These are phyloP conservation scores for Orbilia javanica DNA, from an alignment of 2,329 filamentous ascomycete species.

Conservation along the genomic window DNA sequence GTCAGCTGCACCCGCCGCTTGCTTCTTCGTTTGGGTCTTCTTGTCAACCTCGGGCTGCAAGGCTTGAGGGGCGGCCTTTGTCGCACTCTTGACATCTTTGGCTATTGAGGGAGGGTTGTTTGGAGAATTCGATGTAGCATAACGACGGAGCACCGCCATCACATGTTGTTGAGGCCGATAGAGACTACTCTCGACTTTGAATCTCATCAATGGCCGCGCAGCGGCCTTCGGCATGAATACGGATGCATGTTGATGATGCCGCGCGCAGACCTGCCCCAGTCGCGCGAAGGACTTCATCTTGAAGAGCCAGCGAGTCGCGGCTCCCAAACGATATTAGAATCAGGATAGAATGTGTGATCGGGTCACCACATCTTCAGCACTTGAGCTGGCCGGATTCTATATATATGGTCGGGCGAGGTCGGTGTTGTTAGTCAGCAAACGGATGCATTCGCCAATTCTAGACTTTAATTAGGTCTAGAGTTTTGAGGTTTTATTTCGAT, in stretches of 20 bases:
- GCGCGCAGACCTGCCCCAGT: slow-evolving; percentile 44
- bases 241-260: slow-evolving; percentile 13
- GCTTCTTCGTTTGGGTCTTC: slow-evolving; percentile 28
- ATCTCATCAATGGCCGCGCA: slow-evolving; percentile 1
- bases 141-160: slow-evolving; percentile 23
- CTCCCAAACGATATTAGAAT: not conserved
- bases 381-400: slow-evolving; percentile 22
- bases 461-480: not conserved
- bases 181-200: not conserved
- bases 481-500: not conserved
- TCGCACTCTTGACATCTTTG: slow-evolving; percentile 33
- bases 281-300: slow-evolving; percentile 50
- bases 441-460: not conserved
- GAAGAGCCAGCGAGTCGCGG: not conserved
- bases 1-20: slow-evolving; percentile 28
- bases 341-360: not conserved
- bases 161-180: not conserved
- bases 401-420: slow-evolving; percentile 23
- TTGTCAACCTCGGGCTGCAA: slow-evolving; percentile 36
- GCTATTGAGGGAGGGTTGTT: not conserved
- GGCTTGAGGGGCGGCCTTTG: slow-evolving; percentile 32
- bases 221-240: not conserved
- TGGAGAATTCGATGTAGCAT: slow-evolving; percentile 39
- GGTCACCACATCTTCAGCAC: slow-evolving; percentile 30
- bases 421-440: slow-evolving; percentile 36